A percentile compares a stretch with the other conserved stretches of the same genome.
These are phyloP conservation scores for Boletus tomentosulus DNA, from an alignment of 768 basidiomycete genomes.

Conservation along the genomic window DNA sequence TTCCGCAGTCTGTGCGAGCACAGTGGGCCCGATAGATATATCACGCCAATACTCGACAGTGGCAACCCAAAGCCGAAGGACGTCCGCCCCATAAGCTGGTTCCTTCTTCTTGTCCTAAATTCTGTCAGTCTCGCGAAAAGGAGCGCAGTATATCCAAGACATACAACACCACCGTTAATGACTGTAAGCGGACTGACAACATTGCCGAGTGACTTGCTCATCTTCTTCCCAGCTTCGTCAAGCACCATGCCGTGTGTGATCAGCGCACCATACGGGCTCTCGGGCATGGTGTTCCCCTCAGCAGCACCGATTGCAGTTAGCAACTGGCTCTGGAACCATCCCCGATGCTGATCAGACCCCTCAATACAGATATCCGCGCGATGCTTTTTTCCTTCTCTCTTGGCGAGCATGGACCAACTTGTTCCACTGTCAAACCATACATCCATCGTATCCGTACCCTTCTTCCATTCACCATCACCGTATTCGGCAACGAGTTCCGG, in stretches of 20 bases:
- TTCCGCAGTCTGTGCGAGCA: slow-evolving; percentile 72
- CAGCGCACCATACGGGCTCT: slow-evolving; percentile 66
- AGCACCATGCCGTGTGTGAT: slow-evolving; percentile 98
- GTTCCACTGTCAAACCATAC: slow-evolving; percentile 99
- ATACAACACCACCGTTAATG: slow-evolving; percentile 71
- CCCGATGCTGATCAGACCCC: slow-evolving; percentile 95
- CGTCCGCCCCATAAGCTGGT: slow-evolving; percentile 82
- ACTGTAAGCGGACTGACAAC: slow-evolving; percentile 81
- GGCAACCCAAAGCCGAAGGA: slow-evolving; percentile 87
- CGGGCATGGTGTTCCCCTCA: slow-evolving; percentile 12
- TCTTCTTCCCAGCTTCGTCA: slow-evolving; percentile 83
- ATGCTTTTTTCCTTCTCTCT: slow-evolving; percentile 36
- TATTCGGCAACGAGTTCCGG: slow-evolving; percentile 50
- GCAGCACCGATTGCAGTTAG: slow-evolving; percentile 65
- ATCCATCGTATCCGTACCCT: slow-evolving; percentile 95
- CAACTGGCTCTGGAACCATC: slow-evolving; percentile 97
- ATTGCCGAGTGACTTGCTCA: slow-evolving; percentile 98
- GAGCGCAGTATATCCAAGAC: slow-evolving; percentile 15
- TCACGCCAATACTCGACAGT: slow-evolving; percentile 88
- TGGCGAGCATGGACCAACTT: slow-evolving; percentile 79
- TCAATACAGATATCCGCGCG: slow-evolving; percentile 88
- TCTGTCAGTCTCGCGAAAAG: neutral
- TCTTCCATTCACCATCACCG: slow-evolving; percentile 50
- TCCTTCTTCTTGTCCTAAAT: slow-evolving; percentile 60
- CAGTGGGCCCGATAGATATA: slow-evolving; percentile 76